Evolutionary conservation across 192 early-diverging fungal genomes (phyloP), one percentile per base, ranked within the genome.

Genomic region (Backusella liffmaniae): DNA sequence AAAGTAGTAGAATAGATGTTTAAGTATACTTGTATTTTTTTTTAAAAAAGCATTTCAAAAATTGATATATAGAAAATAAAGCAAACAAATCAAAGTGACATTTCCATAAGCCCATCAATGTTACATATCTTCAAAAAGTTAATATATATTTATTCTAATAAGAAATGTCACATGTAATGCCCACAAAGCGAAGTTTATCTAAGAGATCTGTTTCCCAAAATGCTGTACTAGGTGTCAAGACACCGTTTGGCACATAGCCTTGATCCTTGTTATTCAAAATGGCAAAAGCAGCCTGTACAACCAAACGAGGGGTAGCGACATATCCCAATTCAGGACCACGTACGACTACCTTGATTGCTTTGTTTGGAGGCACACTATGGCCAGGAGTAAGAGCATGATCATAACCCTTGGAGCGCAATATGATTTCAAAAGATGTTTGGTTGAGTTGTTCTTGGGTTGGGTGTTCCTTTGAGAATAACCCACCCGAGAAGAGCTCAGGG

Each of bases 291-390:
- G 85, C 83, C 69, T 87, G 84, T 53, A 91, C 78, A 5, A 85
- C 82, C 46, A 86, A 80, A 51, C 85, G 85, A 44, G 91, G 89
- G 6, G 92, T 93, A 29, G 90, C 82, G 3, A 88, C 86, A 77
- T 93, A 92, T 7, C 88, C 92, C 56, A 84, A 79, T 81, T 93
- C 90, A n/a, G 92, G 92, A 7, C 91, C 92, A 69, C 70, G 75
- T 12, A 92, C 87, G 5, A 81, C 84, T 0, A 86, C 84, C 5
- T 84, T 79, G 41, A 91, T 88, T 21, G 83, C 77, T 21, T 84
- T 80, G 77, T 89, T 83, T 0, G 83, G 83, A 73, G 32, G 36
- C 9, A 44, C 62, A n/a, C n/a, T 56, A 5, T 35, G 15, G 2
- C 34, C 67, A 12, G 74, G 56, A 5, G 44, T 34, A 13, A 73